These are phyloP conservation scores for Syncephalastrum sp. DNA, from an alignment of 371 early-diverging fungal species.

Conservation along the genomic window DNA sequence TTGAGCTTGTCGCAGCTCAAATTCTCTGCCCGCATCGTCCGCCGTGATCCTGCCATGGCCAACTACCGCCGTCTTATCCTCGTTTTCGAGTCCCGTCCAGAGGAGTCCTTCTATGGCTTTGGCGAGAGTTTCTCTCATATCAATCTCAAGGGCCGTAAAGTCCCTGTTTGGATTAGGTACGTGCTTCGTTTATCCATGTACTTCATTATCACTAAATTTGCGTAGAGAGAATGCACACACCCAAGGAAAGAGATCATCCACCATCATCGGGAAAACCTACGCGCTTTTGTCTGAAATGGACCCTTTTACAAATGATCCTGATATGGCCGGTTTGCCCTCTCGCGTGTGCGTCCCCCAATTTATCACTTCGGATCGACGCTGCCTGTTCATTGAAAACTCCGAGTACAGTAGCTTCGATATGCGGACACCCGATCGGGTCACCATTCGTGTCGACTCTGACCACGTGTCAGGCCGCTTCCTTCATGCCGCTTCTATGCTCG, in stretches of 20 bases:
- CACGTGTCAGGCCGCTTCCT: constrained; percentile 39
- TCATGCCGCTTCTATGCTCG: constrained; percentile 42
- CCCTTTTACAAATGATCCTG: too few relatives aligned
- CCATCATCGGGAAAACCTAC: too few relatives aligned
- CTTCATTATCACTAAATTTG: neutral
- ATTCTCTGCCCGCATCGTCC: constrained; percentile 23
- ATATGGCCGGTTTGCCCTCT: constrained; percentile 12
- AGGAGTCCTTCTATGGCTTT: constrained; percentile 51
- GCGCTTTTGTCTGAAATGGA: too few relatives aligned
- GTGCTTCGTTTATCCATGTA: neutral
- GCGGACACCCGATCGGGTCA: constrained; percentile 33
- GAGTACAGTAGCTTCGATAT: constrained; percentile 55
- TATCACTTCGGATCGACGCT: constrained; percentile 43
- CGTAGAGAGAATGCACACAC: constrained; percentile 4
- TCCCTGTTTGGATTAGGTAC: constrained; percentile 37
- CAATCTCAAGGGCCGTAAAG: constrained; percentile 48
- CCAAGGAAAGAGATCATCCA: neutral
- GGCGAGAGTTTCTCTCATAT: constrained; percentile 43
- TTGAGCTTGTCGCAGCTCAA: constrained; percentile 30
- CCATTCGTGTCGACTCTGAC: constrained; percentile 34
- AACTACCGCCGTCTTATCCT: constrained; percentile 28
- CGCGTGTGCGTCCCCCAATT: constrained; percentile 52
- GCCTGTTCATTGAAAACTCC: constrained; percentile 48
- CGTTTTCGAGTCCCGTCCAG: constrained; percentile 27
- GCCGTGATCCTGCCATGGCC: constrained; percentile 27